A percentile compares a stretch with the other conserved stretches of the same genome.
phyloP scores from a whole-genome alignment of 2,329 filamentous ascomycete species.

The Nigrograna mackinnonii region DNA sequence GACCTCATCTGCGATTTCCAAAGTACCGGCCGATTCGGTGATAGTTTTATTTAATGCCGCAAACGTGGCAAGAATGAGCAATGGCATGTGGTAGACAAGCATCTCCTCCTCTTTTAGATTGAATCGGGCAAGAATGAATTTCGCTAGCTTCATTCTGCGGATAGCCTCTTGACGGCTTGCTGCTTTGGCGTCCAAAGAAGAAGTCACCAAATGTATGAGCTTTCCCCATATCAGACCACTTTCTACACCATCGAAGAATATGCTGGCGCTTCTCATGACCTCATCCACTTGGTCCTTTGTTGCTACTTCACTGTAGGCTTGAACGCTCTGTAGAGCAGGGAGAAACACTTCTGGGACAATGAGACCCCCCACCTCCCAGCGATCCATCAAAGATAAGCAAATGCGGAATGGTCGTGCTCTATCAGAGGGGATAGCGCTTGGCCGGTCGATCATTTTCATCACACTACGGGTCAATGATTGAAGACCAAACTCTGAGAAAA shows the following conservation, averaged over 20 bases:
- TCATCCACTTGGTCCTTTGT: constrained; percentile 77
- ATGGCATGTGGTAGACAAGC: constrained; percentile 81
- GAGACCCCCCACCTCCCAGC: constrained; percentile 93
- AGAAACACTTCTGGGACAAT: constrained; percentile 89
- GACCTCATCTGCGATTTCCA: constrained; percentile 16
- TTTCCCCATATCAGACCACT: constrained; percentile 91
- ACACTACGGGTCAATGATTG: constrained; percentile 74
- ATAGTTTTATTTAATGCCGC: constrained; percentile 47
- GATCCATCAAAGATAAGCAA: constrained; percentile 94
- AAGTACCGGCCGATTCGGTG: constrained; percentile 4
- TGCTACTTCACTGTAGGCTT: constrained; percentile 69
- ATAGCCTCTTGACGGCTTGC: constrained; percentile 50
- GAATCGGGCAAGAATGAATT: constrained; percentile 84
- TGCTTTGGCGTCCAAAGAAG: constrained; percentile 54
- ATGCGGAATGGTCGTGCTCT: constrained; percentile 86
- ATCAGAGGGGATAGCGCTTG: constrained; percentile 62
- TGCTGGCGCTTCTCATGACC: constrained; percentile 87
- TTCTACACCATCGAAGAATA: constrained; percentile 97
- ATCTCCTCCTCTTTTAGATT: constrained; percentile 97
- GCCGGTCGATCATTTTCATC: constrained; percentile 71
- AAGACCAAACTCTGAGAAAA: constrained; percentile 82
- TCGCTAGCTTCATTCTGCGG: constrained; percentile 71
- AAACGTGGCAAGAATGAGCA: constrained; percentile 69
- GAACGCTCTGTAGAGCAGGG: constrained; percentile 79
- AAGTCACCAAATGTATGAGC: constrained; percentile 67